Percentiles rank a stretch among this genome's conserved stretches.
These are phyloP conservation scores for Diutina neorugosa DNA, from an alignment of 1,139 yeast genomes.

Conservation along the genomic window DNA sequence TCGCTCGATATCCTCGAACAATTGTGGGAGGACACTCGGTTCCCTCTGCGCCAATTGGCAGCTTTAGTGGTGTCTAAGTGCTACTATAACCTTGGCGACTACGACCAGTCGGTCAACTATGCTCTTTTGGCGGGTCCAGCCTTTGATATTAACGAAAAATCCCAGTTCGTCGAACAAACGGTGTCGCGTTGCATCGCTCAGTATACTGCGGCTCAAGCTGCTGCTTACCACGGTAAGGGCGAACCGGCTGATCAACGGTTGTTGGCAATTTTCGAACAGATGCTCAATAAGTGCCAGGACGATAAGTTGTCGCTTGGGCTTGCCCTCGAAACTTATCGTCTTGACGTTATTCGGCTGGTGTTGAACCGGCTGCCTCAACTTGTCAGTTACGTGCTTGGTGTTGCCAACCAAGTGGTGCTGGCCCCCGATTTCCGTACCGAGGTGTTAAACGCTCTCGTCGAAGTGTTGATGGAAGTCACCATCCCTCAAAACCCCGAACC, in stretches of 20 bases:
- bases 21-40: conserved; percentile 72
- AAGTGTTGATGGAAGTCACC: conserved; percentile 24
- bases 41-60: conserved; percentile 70
- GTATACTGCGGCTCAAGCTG: conserved; percentile 34
- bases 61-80: conserved; percentile 91
- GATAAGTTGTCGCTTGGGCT: conserved; percentile 88
- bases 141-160: conserved; percentile 60
- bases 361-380: conserved; percentile 22
- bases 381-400: conserved; percentile 65
- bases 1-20: conserved; percentile 80
- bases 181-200: conserved; percentile 85
- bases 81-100: conserved; percentile 91
- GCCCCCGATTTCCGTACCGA: conserved; percentile 54
- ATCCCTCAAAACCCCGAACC: conserved; percentile 59
- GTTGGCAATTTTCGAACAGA: conserved; percentile 62
- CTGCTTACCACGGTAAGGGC: neutral
- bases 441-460: conserved; percentile 52
- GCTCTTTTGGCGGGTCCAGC: conserved; percentile 77
- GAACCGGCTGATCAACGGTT: conserved; percentile 41
- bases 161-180: conserved; percentile 89
- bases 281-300: conserved; percentile 72
- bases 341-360: conserved; percentile 57
- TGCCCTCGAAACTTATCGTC: conserved; percentile 75
- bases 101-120: conserved; percentile 79
- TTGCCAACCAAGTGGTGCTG: conserved; percentile 49